Conservation (phyloP, 2,329 filamentous ascomycete genomes). For the Sporothrix globosa region DNA sequence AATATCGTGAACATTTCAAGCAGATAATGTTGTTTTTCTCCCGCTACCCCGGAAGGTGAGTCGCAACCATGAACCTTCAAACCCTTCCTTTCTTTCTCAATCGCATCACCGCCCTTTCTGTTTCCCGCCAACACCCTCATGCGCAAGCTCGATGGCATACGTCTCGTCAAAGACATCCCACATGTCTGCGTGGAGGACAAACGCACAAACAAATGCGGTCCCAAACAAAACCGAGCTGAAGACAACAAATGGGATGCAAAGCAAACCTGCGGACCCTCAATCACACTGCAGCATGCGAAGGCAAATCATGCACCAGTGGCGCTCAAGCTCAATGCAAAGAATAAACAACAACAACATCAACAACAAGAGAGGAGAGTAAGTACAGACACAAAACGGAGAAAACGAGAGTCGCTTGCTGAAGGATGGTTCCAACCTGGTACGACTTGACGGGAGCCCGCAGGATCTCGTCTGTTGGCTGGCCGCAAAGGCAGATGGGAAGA, state of each 20-base stretch:
- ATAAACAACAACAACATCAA: not conserved
- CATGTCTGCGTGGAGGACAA: not conserved
- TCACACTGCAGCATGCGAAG: conserved; percentile 21
- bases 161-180: not conserved
- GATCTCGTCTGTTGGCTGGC: conserved; percentile 31
- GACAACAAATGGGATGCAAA: not conserved
- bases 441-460: conserved; percentile 31
- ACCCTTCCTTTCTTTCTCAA: not conserved
- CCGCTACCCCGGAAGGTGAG: too few species aligned
- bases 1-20: too few species aligned
- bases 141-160: not conserved
- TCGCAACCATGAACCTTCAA: too few species aligned
- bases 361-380: not conserved
- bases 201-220: not conserved
- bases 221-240: too few species aligned
- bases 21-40: too few species aligned
- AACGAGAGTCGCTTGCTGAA: not conserved
- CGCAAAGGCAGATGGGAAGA: conserved; percentile 29
- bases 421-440: conserved; percentile 7
- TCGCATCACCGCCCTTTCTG: conserved; percentile 8
- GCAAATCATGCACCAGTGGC: not conserved
- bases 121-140: not conserved
- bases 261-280: not conserved
- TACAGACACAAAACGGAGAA: not conserved
- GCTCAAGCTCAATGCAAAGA: not conserved